Evolutionary conservation across 179 eudicot genomes (phyloP).

Genomic region (Monotropa hypopitys): DNA sequence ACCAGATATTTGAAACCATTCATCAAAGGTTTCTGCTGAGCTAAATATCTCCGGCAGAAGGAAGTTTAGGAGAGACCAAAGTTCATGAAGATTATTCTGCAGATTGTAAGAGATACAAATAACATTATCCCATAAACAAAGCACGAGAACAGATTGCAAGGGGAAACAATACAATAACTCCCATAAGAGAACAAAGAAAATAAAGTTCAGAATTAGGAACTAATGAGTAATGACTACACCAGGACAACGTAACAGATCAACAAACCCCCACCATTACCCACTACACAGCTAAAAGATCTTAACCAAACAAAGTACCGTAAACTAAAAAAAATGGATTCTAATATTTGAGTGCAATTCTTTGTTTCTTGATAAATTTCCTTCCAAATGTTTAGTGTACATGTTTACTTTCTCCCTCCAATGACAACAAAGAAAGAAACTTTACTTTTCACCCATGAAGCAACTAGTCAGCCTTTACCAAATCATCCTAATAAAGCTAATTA

Average conservation of each 20-base stretch:
- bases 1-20: conserved; percentile 96
- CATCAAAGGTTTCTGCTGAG: conserved; percentile 93
- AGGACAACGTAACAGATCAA: neutral
- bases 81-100: conserved; percentile 98
- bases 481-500: neutral
- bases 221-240: neutral
- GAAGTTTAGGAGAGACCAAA: conserved; percentile 95
- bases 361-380: neutral
- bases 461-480: neutral
- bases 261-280: neutral
- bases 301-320: neutral
- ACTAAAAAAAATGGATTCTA: neutral
- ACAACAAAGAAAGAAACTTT: neutral
- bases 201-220: neutral
- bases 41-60: conserved; percentile 94
- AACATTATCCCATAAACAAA: neutral
- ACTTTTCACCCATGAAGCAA: neutral
- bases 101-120: conserved; percentile 8
- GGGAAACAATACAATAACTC: neutral
- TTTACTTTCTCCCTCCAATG: neutral
- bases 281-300: neutral
- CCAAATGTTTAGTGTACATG: neutral
- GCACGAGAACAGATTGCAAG: neutral
- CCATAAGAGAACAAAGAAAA: neutral
- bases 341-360: neutral